These are phyloP conservation scores for Platismatia glauca DNA, from an alignment of 495 filamentous ascomycete genomes.

Conservation along the genomic window DNA sequence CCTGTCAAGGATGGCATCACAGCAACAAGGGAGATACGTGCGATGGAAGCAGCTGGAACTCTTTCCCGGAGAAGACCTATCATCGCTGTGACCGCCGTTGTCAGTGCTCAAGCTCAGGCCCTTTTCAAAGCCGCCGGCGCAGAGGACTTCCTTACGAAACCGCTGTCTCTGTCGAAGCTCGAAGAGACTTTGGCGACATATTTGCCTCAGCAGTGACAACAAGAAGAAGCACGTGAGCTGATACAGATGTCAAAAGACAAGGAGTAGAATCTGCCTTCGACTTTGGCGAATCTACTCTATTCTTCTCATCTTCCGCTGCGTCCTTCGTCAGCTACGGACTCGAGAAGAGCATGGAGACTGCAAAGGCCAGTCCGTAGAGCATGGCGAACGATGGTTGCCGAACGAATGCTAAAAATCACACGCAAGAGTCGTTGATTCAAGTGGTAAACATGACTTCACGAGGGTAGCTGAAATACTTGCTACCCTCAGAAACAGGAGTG, in stretches of 20 bases:
- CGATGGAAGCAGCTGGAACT: slow-evolving; percentile 19
- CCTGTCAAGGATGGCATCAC: slow-evolving; percentile 25
- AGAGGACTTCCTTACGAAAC: slow-evolving; percentile 44
- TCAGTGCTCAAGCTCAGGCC: slow-evolving; percentile 35
- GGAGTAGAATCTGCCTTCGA: not conserved
- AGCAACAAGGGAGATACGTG: slow-evolving; percentile 25
- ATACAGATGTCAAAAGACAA: not conserved
- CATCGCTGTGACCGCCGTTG: slow-evolving; percentile 42
- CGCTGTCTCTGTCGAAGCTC: slow-evolving; percentile 36
- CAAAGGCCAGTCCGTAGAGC: not conserved
- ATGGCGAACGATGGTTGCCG: not conserved
- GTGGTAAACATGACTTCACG: not conserved
- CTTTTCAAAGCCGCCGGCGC: slow-evolving; percentile 37
- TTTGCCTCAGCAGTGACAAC: not conserved
- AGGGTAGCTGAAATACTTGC: not conserved
- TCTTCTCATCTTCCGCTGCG: not conserved
- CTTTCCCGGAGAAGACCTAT: slow-evolving; percentile 28
- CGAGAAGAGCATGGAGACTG: not conserved
- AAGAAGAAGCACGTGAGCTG: not conserved
- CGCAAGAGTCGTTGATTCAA: not conserved
- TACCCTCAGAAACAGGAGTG: not conserved
- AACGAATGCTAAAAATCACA: not conserved
- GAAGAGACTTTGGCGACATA: slow-evolving; percentile 12
- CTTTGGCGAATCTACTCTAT: not conserved
- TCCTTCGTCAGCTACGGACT: not conserved